Base-by-base conservation (phyloP, 1,284 basidiomycete genomes). In the Irpex lacteus region DNA sequence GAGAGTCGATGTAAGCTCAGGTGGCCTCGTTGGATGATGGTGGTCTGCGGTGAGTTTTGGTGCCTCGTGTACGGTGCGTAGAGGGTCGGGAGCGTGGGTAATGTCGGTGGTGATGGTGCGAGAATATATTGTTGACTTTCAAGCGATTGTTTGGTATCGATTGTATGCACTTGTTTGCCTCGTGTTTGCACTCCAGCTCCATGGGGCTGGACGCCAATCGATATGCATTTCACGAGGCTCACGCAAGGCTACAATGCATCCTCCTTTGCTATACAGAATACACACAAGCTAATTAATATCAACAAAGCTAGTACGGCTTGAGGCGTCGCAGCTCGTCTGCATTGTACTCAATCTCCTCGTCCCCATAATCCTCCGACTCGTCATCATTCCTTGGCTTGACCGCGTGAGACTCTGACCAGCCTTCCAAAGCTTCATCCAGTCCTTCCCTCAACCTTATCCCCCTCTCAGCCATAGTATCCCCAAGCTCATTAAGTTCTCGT, bases 391-490 rank as follows among this genome's bases (percentile, higher is more conserved):
- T n/a, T 9, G 11, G 11, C 40, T 44, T 44, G 18, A 32, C 74
- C 47, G 73, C 71, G 47, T 44, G 63, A 40, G 70, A 73, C 7
- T 69, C 71, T 19, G 47, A 73, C 77, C 78, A 80, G 3, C 75
- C 81, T 18, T 81, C 82, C 57, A 88, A 66, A 64, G 83, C 83
- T 58, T 86, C 85, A 37, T 94, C 91, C 68, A 94, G 72, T 0
- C 85, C 88, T 57, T 80, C 76, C 37, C 92, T 82, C 68, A 93
- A 76, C 18, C 95, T 85, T 15, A 97, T 76, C 0, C 90, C 91
- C 53, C 94, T 82, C 75, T 97, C 95, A 5, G 85, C 86, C 89
- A 96, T 95, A 8, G 88, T 84, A 63, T 94, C 90, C 40, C 82
- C 86, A 70, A 92, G 84, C 26, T 77, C 81, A 60, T 85, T 81